Conservation (phyloP, 192 early-diverging fungal species). For the Umbelopsis ramanniana region DNA sequence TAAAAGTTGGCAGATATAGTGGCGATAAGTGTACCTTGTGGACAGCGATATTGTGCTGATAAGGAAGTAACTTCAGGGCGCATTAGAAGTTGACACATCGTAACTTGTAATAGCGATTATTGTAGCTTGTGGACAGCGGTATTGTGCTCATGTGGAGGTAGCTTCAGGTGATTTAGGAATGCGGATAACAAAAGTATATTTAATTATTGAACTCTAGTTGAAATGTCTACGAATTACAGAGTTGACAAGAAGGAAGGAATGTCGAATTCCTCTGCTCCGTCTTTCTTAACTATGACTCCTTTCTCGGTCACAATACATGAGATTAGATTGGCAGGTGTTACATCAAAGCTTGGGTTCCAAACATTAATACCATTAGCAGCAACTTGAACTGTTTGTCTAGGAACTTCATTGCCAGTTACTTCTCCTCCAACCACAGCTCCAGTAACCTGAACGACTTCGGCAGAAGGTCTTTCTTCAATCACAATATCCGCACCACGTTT, state of each 20-base stretch:
- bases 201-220: background rate
- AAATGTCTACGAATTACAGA: background rate
- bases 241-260: slow-evolving; percentile 48
- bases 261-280: slow-evolving; percentile 55
- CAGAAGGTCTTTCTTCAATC: slow-evolving; percentile 81
- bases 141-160: background rate
- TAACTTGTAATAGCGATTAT: too few relatives aligned
- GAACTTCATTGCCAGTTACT: slow-evolving; percentile 42
- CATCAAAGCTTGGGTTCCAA: slow-evolving; percentile 99
- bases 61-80: background rate
- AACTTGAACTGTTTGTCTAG: slow-evolving; percentile 64
- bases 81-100: background rate
- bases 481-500: slow-evolving; percentile 73
- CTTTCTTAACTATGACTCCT: slow-evolving; percentile 71
- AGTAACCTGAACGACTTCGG: slow-evolving; percentile 75
- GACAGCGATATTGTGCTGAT: background rate
- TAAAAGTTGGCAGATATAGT: too few relatives aligned
- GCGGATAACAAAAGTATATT: background rate
- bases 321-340: slow-evolving; percentile 87
- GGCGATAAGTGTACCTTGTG: too few relatives aligned
- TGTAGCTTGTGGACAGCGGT: too few relatives aligned
- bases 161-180: background rate
- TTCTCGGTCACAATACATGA: slow-evolving; percentile 91
- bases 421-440: slow-evolving; percentile 52
- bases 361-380: slow-evolving; percentile 83